These are phyloP conservation scores for Arthrobotrys musiformis DNA, from an alignment of 2,329 filamentous ascomycete genomes.

Conservation along the genomic window DNA sequence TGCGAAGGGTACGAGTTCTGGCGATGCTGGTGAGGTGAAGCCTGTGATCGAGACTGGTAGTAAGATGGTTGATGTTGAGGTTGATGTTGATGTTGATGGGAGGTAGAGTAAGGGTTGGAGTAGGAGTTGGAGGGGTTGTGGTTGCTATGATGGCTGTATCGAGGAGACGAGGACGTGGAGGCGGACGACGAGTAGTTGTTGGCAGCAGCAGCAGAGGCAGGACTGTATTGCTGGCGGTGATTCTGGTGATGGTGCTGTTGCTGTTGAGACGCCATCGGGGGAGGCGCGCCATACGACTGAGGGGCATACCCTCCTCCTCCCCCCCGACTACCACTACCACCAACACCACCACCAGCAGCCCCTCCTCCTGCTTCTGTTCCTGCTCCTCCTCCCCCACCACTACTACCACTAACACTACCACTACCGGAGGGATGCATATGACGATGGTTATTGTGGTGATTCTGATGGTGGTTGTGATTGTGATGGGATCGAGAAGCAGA, in stretches of 20 bases:
- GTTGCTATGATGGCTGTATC: constrained; percentile 33
- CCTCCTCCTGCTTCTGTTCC: no score
- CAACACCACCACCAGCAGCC: no score
- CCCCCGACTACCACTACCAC: no score
- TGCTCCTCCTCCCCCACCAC: no score
- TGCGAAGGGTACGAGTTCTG: constrained; percentile 4
- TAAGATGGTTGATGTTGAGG: not conserved
- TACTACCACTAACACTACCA: no score
- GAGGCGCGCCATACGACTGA: not conserved
- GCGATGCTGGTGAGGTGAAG: constrained; percentile 18
- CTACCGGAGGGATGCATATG: constrained; percentile 1
- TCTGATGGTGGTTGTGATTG: not conserved
- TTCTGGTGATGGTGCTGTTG: not conserved
- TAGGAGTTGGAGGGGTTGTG: no score
- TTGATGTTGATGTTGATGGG: constrained; percentile 3
- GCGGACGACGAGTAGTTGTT: constrained; percentile 6
- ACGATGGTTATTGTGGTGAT: not conserved
- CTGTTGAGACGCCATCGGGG: constrained; percentile 5
- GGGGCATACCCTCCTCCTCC: constrained; percentile 31
- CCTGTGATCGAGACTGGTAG: constrained; percentile 1
- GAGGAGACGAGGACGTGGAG: constrained; percentile 12
- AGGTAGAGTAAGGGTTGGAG: not conserved
- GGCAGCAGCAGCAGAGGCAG: not conserved
- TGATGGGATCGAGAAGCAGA: not conserved
- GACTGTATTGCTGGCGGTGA: constrained; percentile 8